A percentile compares a stretch with the other conserved stretches of the same genome.
phyloP scores from a whole-genome alignment of 306 rosid species.

The Ormosia emarginata region DNA sequence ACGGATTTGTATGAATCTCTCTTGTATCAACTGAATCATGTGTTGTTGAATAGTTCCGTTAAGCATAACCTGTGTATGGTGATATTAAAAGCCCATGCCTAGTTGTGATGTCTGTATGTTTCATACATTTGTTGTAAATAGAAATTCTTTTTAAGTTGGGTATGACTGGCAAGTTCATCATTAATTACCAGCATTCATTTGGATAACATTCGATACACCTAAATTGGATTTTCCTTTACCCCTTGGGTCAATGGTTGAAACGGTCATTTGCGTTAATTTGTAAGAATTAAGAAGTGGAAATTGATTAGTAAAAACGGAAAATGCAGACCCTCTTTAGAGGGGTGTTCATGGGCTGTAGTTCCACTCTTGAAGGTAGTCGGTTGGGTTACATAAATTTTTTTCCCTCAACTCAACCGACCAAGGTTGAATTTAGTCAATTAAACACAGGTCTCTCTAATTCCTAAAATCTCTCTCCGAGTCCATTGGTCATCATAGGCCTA shows the following conservation, averaged over 20 bases:
- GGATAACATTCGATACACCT: background rate
- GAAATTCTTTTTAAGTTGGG: constrained; percentile 42
- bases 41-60: constrained; percentile 31
- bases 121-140: constrained; percentile 51
- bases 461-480: background rate
- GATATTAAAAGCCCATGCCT: constrained; percentile 27
- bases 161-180: background rate
- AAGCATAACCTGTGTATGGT: constrained; percentile 27
- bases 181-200: background rate
- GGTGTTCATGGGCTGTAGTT: no score
- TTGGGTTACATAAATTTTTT: no score
- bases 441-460: background rate
- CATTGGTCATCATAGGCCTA: background rate
- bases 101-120: constrained; percentile 31
- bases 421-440: no score
- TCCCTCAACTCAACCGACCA: no score
- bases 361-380: no score
- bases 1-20: constrained; percentile 23
- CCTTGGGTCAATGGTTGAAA: background rate
- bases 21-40: constrained; percentile 33
- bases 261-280: background rate
- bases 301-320: no score
- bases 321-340: no score
- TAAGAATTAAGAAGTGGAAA: no score
- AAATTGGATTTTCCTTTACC: background rate